These are phyloP conservation scores for Candida parachauliodes DNA, from an alignment of 805 yeast genomes.

Conservation along the genomic window DNA sequence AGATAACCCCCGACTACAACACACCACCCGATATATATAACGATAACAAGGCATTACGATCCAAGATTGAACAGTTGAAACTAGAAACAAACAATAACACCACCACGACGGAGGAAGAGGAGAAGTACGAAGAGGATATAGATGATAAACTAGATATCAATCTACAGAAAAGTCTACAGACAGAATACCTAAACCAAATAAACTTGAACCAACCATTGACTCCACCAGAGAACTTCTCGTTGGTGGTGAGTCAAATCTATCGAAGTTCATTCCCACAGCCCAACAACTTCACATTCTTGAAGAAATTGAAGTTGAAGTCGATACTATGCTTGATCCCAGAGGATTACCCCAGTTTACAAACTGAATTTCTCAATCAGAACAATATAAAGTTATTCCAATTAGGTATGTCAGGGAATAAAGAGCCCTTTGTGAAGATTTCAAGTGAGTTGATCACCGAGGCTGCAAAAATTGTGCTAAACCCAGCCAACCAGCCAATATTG, in stretches of 20 bases:
- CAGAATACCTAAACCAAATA: slow-evolving; percentile 13
- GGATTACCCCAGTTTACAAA: slow-evolving; percentile 78
- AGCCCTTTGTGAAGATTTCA: slow-evolving; percentile 78
- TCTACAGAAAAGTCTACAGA: slow-evolving; percentile 18
- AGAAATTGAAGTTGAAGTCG: slow-evolving; percentile 61
- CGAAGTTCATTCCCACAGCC: slow-evolving; percentile 87
- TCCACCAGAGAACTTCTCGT: slow-evolving; percentile 91
- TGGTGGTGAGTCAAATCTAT: slow-evolving; percentile 70
- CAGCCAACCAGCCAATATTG: slow-evolving; percentile 84
- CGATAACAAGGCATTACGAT: slow-evolving; percentile 29
- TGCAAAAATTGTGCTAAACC: slow-evolving; percentile 73
- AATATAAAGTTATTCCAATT: slow-evolving; percentile 75
- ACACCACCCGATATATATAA: slow-evolving; percentile 5
- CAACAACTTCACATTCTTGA: slow-evolving; percentile 72
- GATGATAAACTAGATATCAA: slow-evolving; percentile 37
- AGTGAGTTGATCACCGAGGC: slow-evolving; percentile 73
- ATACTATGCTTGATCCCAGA: slow-evolving; percentile 87
- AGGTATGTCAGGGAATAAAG: slow-evolving; percentile 94
- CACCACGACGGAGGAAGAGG: slow-evolving; percentile 25
- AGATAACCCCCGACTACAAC: background rate
- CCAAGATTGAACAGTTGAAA: slow-evolving; percentile 24
- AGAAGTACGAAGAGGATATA: slow-evolving; percentile 34
- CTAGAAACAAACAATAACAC: slow-evolving; percentile 17
- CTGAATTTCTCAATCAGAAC: slow-evolving; percentile 56
- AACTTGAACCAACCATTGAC: slow-evolving; percentile 24